Evolutionary conservation across 805 yeast species (phyloP).

Genomic region (Candida takata): DNA sequence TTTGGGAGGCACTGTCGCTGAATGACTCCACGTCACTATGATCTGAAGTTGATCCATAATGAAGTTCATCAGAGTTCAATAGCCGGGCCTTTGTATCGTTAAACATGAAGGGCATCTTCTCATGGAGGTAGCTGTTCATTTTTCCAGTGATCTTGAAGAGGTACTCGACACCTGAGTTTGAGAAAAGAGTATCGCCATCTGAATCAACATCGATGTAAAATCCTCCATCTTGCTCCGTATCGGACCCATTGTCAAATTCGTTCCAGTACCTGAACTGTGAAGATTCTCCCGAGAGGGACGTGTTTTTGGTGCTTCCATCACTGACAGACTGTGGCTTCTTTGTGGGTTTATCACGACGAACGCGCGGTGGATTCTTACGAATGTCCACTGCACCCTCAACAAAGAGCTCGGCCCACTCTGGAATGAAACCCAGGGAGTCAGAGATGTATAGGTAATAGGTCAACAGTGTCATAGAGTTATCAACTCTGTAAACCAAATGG

Average conservation of each 20-base stretch:
- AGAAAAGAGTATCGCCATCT: constrained; percentile 24
- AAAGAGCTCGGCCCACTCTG: constrained; percentile 34
- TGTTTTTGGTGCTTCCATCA: constrained; percentile 3
- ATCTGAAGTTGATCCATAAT: constrained; percentile 1
- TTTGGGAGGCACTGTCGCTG: constrained; percentile 1
- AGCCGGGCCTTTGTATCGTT: neutral
- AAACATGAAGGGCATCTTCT: constrained; percentile 17
- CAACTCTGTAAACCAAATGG: constrained; percentile 42
- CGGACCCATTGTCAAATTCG: constrained; percentile 59
- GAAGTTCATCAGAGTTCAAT: neutral
- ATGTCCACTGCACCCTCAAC: constrained; percentile 31
- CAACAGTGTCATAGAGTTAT: constrained; percentile 31
- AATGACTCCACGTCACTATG: constrained; percentile 15
- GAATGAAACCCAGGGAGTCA: constrained; percentile 26
- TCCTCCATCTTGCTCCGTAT: constrained; percentile 35
- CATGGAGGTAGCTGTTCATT: constrained; percentile 10
- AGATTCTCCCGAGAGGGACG: constrained; percentile 11
- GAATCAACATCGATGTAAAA: constrained; percentile 29
- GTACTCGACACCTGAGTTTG: constrained; percentile 23
- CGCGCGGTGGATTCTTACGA: constrained; percentile 35
- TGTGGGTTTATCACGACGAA: constrained; percentile 4
- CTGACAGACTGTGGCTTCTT: constrained; percentile 5
- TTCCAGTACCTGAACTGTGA: constrained; percentile 48
- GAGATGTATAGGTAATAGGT: constrained; percentile 24
- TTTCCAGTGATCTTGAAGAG: constrained; percentile 18